Conservation (phyloP, 768 basidiomycete genomes). For the Sarcodon aspratus region DNA sequence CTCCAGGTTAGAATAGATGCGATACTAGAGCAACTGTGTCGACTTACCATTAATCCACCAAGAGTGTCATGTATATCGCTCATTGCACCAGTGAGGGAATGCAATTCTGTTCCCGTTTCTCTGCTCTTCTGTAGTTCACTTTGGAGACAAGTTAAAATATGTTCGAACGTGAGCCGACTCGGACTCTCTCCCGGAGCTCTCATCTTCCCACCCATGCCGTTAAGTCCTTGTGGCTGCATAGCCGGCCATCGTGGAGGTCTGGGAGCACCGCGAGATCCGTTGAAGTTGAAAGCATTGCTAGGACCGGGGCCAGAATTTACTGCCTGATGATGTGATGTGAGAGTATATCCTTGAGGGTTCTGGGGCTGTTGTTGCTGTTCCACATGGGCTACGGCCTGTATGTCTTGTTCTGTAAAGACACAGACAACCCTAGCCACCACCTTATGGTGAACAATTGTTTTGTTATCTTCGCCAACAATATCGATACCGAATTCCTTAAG, state of each 20-base stretch:
- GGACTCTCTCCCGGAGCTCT: conserved; percentile 71
- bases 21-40: not conserved
- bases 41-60: conserved; percentile 66
- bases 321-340: conserved; percentile 17
- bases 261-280: conserved; percentile 29
- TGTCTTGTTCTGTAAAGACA: conserved; percentile 80
- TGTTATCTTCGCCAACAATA: conserved; percentile 97
- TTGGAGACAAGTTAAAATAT: conserved; percentile 80
- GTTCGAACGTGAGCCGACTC: conserved; percentile 84
- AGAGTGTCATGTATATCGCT: conserved; percentile 88
- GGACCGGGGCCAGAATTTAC: not conserved
- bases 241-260: conserved; percentile 40
- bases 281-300: too few relatives aligned
- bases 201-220: too few relatives aligned
- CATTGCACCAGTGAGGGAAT: conserved; percentile 67
- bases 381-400: conserved; percentile 55
- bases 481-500: conserved; percentile 96
- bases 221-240: conserved; percentile 46
- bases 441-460: conserved; percentile 96
- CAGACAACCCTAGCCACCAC: conserved; percentile 92
- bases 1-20: conserved; percentile 40
- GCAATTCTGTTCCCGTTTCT: conserved; percentile 83
- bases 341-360: conserved; percentile 21
- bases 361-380: conserved; percentile 46
- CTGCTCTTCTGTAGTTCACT: conserved; percentile 90